Evolutionary conservation across 2,329 filamentous ascomycete genomes (phyloP).

Genomic region (Exophiala bonariae): DNA sequence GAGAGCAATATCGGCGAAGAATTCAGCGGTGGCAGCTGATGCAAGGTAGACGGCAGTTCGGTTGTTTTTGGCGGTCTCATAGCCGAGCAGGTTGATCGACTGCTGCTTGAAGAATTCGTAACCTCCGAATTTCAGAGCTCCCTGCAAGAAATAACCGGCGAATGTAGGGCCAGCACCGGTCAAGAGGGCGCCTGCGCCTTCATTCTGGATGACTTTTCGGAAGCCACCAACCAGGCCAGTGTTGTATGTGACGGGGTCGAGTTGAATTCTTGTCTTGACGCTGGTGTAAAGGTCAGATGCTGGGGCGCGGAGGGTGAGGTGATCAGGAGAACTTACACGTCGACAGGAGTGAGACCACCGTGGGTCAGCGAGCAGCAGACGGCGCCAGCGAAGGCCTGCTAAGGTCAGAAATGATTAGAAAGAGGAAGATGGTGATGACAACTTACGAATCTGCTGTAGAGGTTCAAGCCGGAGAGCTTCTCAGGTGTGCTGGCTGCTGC

Average conservation of each 20-base stretch:
- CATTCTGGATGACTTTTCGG: slow-evolving; percentile 78
- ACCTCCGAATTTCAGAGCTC: slow-evolving; percentile 89
- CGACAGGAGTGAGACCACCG: slow-evolving; percentile 93
- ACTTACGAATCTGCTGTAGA: slow-evolving; percentile 66
- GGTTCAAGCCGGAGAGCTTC: slow-evolving; percentile 63
- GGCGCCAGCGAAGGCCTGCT: slow-evolving; percentile 81
- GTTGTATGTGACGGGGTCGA: slow-evolving; percentile 88
- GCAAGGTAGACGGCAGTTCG: slow-evolving; percentile 79
- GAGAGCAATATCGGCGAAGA: slow-evolving; percentile 67
- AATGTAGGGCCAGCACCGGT: slow-evolving; percentile 84
- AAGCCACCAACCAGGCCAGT: slow-evolving; percentile 81
- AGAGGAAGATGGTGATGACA: neutral
- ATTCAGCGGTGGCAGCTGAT: slow-evolving; percentile 61
- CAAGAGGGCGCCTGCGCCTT: slow-evolving; percentile 82
- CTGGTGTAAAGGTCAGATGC: slow-evolving; percentile 46
- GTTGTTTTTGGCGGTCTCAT: slow-evolving; percentile 75
- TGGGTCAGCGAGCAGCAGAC: slow-evolving; percentile 98
- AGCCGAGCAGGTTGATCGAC: slow-evolving; percentile 75
- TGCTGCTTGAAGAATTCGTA: slow-evolving; percentile 98
- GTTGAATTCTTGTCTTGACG: slow-evolving; percentile 95
- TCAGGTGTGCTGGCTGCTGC: slow-evolving; percentile 47
- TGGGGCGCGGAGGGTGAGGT: slow-evolving; percentile 26
- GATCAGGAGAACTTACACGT: slow-evolving; percentile 78
- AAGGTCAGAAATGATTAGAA: slow-evolving; percentile 3
- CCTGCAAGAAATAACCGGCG: slow-evolving; percentile 91